Conservation (phyloP, 176 grass and related monocot genomes). For the barley (Hordeum vulgare) region MorexV3_pseudomolecules_assembly NC_058524.1:611698256-611698755, state of each 20-base stretch:
- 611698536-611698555: too few relatives aligned
- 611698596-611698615: too few relatives aligned
- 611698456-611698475: not conserved
- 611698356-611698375: not conserved
- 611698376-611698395: slow-evolving; percentile 22
- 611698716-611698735: too few relatives aligned
- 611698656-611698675: too few relatives aligned
- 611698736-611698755: too few relatives aligned
- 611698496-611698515: not conserved
- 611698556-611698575: too few relatives aligned
- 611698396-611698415: slow-evolving; percentile 19
- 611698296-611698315: slow-evolving; percentile 8
- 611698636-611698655: too few relatives aligned
- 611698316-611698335: not conserved
- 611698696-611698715: too few relatives aligned
- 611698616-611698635: too few relatives aligned
- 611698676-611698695: too few relatives aligned
- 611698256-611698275: not conserved
- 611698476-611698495: not conserved
- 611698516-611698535: too few relatives aligned
- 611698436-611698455: not conserved
- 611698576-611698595: too few relatives aligned
- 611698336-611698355: not conserved
- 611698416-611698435: not conserved
- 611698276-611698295: not conserved